Evolutionary conservation across 257 asterid genomes (phyloP).

Genomic region (Perilla frutescens): DNA sequence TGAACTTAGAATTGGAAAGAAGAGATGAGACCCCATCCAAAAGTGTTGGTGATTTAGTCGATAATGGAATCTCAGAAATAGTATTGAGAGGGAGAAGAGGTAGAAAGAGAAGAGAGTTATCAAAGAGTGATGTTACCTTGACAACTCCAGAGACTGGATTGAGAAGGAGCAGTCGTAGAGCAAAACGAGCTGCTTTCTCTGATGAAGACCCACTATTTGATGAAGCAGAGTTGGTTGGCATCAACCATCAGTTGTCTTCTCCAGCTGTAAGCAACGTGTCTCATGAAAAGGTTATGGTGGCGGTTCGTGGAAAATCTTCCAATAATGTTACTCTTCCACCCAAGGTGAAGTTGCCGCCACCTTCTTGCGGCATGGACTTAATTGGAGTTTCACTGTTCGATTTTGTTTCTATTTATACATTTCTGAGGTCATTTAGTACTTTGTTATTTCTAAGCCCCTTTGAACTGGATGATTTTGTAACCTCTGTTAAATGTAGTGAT

Average conservation of each 20-base stretch:
- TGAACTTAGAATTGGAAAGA: constrained; percentile 39
- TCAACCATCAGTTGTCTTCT: constrained; percentile 50
- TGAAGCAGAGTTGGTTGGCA: constrained; percentile 45
- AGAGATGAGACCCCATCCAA: constrained; percentile 40
- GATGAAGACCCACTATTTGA: constrained; percentile 48
- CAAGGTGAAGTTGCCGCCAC: constrained; percentile 73
- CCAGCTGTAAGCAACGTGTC: constrained; percentile 67
- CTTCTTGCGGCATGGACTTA: constrained; percentile 66
- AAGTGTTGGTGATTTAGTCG: constrained; percentile 32
- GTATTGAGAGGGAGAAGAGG: constrained; percentile 54
- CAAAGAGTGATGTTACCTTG: constrained; percentile 38
- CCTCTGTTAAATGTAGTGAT: constrained; percentile 60
- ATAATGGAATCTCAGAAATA: constrained; percentile 42
- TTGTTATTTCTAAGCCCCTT: constrained; percentile 89
- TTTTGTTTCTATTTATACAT: constrained; percentile 77
- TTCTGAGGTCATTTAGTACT: constrained; percentile 94
- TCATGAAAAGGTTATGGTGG: constrained; percentile 50
- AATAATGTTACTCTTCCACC: constrained; percentile 52
- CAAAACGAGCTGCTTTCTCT: constrained; percentile 47
- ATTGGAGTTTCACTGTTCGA: constrained; percentile 69
- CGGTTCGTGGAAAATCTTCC: constrained; percentile 40
- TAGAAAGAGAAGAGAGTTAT: constrained; percentile 57
- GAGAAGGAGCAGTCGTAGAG: constrained; percentile 93
- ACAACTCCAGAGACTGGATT: constrained; percentile 62
- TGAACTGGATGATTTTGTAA: constrained; percentile 78